phyloP scores from a whole-genome alignment of 1,139 yeast genomes.

The Spencermartinsiella ligniputridi region DNA sequence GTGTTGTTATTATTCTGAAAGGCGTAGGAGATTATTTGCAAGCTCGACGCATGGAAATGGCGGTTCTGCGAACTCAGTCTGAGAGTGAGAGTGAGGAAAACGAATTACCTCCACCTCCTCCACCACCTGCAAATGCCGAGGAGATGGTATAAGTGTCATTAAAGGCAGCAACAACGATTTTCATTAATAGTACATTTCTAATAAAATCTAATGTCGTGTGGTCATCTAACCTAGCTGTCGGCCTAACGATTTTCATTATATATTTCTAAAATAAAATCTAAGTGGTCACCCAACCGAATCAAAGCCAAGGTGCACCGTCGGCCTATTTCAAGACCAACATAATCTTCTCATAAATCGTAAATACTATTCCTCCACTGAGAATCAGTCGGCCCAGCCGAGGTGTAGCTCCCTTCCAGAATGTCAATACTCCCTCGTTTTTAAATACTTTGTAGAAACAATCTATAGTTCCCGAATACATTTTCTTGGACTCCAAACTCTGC shows the following conservation, averaged over 20 bases:
- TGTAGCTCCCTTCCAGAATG: constrained; percentile 98
- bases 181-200: too few relatives aligned
- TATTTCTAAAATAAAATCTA: too few relatives aligned
- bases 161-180: too few relatives aligned
- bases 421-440: constrained; percentile 82
- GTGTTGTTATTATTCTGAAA: constrained; percentile 59
- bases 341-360: constrained; percentile 90
- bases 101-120: constrained; percentile 1
- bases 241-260: too few relatives aligned
- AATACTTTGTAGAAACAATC: constrained; percentile 79
- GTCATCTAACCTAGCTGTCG: too few relatives aligned
- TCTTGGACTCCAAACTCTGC: constrained; percentile 85
- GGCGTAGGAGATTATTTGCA: constrained; percentile 66
- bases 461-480: constrained; percentile 65
- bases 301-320: too few relatives aligned
- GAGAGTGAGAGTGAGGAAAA: constrained; percentile 7
- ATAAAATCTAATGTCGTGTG: too few relatives aligned
- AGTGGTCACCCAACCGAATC: too few relatives aligned
- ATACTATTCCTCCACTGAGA: constrained; percentile 92
- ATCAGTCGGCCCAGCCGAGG: constrained; percentile 91
- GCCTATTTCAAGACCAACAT: constrained; percentile 58
- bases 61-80: constrained; percentile 36
- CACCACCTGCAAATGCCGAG: constrained; percentile 4
- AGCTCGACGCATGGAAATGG: constrained; percentile 72
- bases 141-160: constrained; percentile 11